These are phyloP conservation scores for Huntiella savannae DNA, from an alignment of 2,329 filamentous ascomycete genomes.

Conservation along the genomic window DNA sequence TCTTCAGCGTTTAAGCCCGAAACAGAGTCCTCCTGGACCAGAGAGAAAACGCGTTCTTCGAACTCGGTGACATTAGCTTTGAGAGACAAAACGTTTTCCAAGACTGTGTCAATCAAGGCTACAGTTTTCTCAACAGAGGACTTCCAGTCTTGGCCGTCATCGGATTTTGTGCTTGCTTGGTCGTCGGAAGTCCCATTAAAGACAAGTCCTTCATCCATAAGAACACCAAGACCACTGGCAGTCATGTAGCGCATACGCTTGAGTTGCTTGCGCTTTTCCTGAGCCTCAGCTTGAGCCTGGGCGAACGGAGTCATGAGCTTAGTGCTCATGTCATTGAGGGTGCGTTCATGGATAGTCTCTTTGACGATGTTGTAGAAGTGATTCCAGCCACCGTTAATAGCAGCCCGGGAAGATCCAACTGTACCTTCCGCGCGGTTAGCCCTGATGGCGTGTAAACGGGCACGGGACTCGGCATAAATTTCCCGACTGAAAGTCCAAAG, in stretches of 20 bases:
- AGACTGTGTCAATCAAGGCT: constrained; percentile 67
- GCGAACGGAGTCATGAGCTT: constrained; percentile 63
- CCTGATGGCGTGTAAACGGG: constrained; percentile 22
- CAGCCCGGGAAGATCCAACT: not conserved
- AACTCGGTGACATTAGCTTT: constrained; percentile 44
- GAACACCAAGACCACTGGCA: constrained; percentile 66
- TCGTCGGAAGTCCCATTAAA: constrained; percentile 38
- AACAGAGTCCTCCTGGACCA: constrained; percentile 41
- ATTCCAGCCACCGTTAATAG: constrained; percentile 29
- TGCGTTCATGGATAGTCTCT: constrained; percentile 54
- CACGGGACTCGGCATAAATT: constrained; percentile 43
- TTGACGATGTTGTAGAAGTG: constrained; percentile 67
- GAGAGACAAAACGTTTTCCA: constrained; percentile 48
- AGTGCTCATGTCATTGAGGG: constrained; percentile 49
- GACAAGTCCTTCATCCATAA: constrained; percentile 70
- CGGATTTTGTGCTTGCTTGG: constrained; percentile 10
- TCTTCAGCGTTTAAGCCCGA: constrained; percentile 33
- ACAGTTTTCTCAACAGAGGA: constrained; percentile 63
- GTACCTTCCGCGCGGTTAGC: constrained; percentile 9
- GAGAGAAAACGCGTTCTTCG: constrained; percentile 45
- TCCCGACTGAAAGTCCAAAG: constrained; percentile 54
- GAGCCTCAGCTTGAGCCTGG: constrained; percentile 53
- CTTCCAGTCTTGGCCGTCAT: constrained; percentile 39
- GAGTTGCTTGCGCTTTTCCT: constrained; percentile 52
- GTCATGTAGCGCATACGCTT: constrained; percentile 59